Evolutionary conservation across 164 flowering plant genomes (phyloP).

Genomic region (Chimonanthus praecox): DNA sequence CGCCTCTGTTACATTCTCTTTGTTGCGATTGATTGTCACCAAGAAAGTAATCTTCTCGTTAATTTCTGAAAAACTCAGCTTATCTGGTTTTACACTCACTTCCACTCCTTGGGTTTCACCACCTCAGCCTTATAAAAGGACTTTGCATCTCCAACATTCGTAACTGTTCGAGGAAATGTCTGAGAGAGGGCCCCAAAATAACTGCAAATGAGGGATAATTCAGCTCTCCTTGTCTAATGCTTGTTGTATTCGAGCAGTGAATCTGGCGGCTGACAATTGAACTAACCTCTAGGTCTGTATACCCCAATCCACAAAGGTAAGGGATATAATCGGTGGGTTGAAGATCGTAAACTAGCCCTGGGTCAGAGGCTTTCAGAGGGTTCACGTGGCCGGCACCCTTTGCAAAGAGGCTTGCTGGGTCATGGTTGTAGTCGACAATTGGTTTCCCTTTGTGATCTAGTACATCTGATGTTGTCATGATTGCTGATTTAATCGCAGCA

Average conservation of each 20-base stretch:
- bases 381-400: slow-evolving; percentile 47
- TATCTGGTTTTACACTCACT: slow-evolving; percentile 24
- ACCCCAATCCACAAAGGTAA: slow-evolving; percentile 43
- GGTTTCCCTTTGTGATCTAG: slow-evolving; percentile 13
- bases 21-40: slow-evolving; percentile 4
- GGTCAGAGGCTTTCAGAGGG: slow-evolving; percentile 1
- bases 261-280: neutral
- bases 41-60: slow-evolving; percentile 26
- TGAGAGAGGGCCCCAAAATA: slow-evolving; percentile 8
- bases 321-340: slow-evolving; percentile 34
- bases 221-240: slow-evolving; percentile 10
- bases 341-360: slow-evolving; percentile 7
- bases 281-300: neutral
- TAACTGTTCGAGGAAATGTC: slow-evolving; percentile 26
- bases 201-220: slow-evolving; percentile 15
- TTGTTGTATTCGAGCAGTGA: neutral
- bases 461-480: slow-evolving; percentile 21
- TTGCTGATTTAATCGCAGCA: slow-evolving; percentile 8
- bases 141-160: slow-evolving; percentile 35
- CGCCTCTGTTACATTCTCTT: neutral
- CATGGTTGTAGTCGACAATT: slow-evolving; percentile 28
- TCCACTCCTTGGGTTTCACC: slow-evolving; percentile 26
- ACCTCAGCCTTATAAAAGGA: slow-evolving; percentile 23
- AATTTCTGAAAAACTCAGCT: slow-evolving; percentile 23
- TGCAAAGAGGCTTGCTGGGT: slow-evolving; percentile 31